Conservation (phyloP, 2,329 filamentous ascomycete species). For the Xylariaceae sp. region DNA sequence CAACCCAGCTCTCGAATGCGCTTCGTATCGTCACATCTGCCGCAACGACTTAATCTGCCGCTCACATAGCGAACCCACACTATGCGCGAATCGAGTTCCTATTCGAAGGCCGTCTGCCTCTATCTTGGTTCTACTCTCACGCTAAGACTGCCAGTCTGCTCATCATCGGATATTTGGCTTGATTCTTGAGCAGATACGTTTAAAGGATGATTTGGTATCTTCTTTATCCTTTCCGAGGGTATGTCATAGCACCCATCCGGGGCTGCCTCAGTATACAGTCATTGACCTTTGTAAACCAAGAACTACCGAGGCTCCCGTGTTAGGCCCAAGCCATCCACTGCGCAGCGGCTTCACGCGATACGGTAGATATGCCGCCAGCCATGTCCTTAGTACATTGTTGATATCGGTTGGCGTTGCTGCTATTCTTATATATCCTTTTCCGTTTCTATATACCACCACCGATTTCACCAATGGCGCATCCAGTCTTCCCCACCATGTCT, state of each 20-base stretch:
- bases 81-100: constrained; percentile 30
- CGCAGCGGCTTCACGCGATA: constrained; percentile 70
- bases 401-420: constrained; percentile 75
- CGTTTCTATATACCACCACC: constrained; percentile 75
- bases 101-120: constrained; percentile 30
- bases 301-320: constrained; percentile 74
- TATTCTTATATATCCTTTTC: constrained; percentile 74
- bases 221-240: constrained; percentile 79
- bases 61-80: constrained; percentile 25
- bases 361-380: constrained; percentile 71
- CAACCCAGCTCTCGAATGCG: constrained; percentile 18
- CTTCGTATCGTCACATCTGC: constrained; percentile 19
- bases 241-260: constrained; percentile 44
- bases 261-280: constrained; percentile 1
- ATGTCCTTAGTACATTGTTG: constrained; percentile 76
- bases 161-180: constrained; percentile 18
- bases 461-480: constrained; percentile 74
- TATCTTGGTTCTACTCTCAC: constrained; percentile 10
- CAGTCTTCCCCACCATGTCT: constrained; percentile 78
- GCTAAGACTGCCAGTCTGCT: constrained; percentile 1
- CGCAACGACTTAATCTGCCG: constrained; percentile 19
- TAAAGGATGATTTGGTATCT: constrained; percentile 75
- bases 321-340: constrained; percentile 69
- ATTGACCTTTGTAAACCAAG: constrained; percentile 49
- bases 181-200: constrained; percentile 25